Conservation (phyloP, 2,329 filamentous ascomycete genomes). For the Thielaviopsis cerberus region DNA sequence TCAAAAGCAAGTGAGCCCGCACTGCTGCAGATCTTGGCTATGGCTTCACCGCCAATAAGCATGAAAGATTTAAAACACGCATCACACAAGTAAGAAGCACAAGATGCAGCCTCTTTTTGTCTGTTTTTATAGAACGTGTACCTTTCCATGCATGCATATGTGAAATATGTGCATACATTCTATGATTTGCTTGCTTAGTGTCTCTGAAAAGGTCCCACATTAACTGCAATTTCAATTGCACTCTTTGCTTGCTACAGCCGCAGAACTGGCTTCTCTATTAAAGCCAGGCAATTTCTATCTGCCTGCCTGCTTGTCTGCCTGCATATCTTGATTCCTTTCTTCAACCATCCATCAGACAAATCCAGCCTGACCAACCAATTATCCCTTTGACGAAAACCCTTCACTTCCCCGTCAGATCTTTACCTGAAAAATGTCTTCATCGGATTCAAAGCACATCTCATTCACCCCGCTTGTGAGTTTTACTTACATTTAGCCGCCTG, state of each 20-base stretch:
- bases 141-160: no score
- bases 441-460: slow-evolving; percentile 11
- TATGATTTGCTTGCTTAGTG: background rate
- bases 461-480: slow-evolving; percentile 11
- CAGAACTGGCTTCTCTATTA: background rate
- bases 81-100: background rate
- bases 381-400: background rate
- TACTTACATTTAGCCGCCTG: background rate
- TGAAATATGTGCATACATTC: no score
- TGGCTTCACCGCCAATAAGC: background rate
- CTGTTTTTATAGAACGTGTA: background rate
- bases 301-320: no score
- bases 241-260: background rate
- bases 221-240: background rate
- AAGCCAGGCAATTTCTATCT: background rate
- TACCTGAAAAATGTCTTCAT: slow-evolving; percentile 8
- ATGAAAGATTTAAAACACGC: background rate
- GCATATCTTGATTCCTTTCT: background rate
- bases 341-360: background rate
- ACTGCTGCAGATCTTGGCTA: background rate
- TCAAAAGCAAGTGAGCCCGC: background rate
- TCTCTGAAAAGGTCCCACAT: background rate
- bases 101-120: background rate
- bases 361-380: background rate
- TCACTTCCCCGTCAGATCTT: background rate